phyloP scores from a whole-genome alignment of 2,329 filamentous ascomycete species.

The Tolypocladium capitatum region DNA sequence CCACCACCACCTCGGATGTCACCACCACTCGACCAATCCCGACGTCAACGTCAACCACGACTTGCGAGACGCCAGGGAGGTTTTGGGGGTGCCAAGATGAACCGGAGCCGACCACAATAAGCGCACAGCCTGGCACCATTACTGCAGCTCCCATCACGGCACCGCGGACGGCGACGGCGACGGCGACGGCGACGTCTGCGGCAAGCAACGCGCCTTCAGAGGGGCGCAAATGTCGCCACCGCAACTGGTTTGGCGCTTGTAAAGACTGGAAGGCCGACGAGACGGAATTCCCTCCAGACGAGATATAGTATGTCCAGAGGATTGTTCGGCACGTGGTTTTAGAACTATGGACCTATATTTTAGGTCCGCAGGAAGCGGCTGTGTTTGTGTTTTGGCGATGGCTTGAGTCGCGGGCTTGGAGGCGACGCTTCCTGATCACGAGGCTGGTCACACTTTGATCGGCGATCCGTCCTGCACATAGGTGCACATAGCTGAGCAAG shows the following conservation, averaged over 20 bases:
- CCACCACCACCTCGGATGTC: slow-evolving; percentile 16
- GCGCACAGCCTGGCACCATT: slow-evolving; percentile 8
- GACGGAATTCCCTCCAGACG: slow-evolving; percentile 14
- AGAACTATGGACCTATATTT: neutral
- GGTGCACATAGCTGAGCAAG: neutral
- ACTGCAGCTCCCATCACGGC: slow-evolving; percentile 17
- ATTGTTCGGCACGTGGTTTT: neutral
- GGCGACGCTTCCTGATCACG: neutral
- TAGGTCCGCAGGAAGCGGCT: neutral
- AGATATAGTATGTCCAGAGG: slow-evolving; percentile 13
- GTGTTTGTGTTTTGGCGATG: neutral
- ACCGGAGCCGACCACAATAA: slow-evolving; percentile 13
- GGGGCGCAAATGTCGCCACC: slow-evolving; percentile 19
- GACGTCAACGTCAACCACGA: slow-evolving; percentile 16
- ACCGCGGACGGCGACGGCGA: slow-evolving; percentile 16
- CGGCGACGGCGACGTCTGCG: slow-evolving; percentile 13
- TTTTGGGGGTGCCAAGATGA: slow-evolving; percentile 45
- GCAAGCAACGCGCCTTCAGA: slow-evolving; percentile 11
- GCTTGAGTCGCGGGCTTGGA: neutral
- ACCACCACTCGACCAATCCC: slow-evolving; percentile 13
- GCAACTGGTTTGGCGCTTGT: slow-evolving; percentile 29
- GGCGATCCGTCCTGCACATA: neutral
- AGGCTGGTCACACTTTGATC: neutral
- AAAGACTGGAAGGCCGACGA: slow-evolving; percentile 20
- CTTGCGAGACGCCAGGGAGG: slow-evolving; percentile 37